A percentile compares a stretch with the other conserved stretches of the same genome.
Evolutionary conservation across 495 filamentous ascomycete genomes (phyloP).

Genomic region (Wilcoxina mikolae): DNA sequence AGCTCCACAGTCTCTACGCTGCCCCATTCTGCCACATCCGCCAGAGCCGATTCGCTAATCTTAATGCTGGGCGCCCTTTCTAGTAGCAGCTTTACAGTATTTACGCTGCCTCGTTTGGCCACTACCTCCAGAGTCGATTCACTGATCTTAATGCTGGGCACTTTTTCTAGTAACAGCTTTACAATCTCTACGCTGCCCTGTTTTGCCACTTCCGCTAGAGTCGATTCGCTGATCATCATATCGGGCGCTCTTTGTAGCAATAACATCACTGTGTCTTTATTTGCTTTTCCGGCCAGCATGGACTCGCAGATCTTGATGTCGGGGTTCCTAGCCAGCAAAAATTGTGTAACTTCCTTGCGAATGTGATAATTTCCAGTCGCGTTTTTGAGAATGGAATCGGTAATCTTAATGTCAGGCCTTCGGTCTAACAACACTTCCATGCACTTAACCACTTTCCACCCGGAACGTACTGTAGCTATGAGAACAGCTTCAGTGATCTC

Average conservation of each 20-base stretch:
- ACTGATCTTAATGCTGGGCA: neutral
- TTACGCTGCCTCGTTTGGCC: constrained; percentile 1
- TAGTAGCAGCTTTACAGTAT: neutral
- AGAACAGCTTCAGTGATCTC: no score
- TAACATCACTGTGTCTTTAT: neutral
- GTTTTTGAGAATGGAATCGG: neutral
- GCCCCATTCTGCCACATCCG: neutral
- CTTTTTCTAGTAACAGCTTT: neutral
- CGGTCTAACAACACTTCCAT: neutral
- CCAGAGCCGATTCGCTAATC: constrained; percentile 2
- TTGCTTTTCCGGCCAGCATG: neutral
- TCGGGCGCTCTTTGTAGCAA: neutral
- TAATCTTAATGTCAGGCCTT: neutral
- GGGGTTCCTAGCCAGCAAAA: neutral
- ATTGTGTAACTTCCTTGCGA: neutral
- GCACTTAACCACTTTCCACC: no score
- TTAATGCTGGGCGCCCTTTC: neutral
- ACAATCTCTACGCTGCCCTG: constrained; percentile 2
- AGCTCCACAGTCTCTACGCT: neutral
- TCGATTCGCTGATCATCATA: neutral
- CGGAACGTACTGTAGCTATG: no score
- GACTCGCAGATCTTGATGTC: neutral
- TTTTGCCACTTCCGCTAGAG: constrained; percentile 3
- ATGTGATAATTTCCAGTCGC: neutral
- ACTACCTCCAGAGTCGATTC: constrained; percentile 5